A percentile compares a stretch with the other conserved stretches of the same genome.
Conservation (phyloP, 2,329 filamentous ascomycete species). For the Myotisia sp. region DNA sequence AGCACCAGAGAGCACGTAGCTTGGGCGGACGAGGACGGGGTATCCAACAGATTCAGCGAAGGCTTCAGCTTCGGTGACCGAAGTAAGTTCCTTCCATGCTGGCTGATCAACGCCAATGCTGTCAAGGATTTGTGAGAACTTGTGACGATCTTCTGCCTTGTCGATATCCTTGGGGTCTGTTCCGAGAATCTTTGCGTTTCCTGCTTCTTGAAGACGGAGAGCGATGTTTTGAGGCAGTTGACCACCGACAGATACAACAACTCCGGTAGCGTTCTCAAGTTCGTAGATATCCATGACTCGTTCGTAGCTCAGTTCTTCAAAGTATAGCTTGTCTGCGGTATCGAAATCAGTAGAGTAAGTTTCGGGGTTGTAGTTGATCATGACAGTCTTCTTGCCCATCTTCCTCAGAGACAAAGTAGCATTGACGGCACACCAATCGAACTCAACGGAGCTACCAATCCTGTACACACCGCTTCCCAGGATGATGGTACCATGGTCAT, state of each 20-base stretch:
- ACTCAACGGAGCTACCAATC: conserved; percentile 94
- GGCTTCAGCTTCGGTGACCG: conserved; percentile 68
- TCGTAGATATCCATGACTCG: conserved; percentile 99
- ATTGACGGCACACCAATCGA: conserved; percentile 95
- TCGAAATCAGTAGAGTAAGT: conserved; percentile 78
- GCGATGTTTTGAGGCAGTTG: conserved; percentile 97
- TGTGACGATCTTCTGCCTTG: conserved; percentile 94
- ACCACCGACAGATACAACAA: conserved; percentile 90
- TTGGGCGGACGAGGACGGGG: conserved; percentile 86
- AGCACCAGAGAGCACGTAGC: conserved; percentile 90
- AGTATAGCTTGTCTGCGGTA: conserved; percentile 80
- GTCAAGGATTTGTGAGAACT: conserved; percentile 94
- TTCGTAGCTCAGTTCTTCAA: conserved; percentile 93
- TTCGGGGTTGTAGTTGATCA: conserved; percentile 90
- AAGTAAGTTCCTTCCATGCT: conserved; percentile 93
- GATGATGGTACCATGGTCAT: conserved; percentile 79
- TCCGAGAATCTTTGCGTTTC: conserved; percentile 78
- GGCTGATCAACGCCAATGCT: conserved; percentile 95
- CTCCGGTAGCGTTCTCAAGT: conserved; percentile 67
- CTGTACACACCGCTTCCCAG: conserved; percentile 93
- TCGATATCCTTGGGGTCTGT: conserved; percentile 91
- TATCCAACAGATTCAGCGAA: conserved; percentile 80
- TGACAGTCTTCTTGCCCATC: conserved; percentile 91
- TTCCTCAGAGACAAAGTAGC: conserved; percentile 67
- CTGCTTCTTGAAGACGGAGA: conserved; percentile 78